These are phyloP conservation scores for Hermanozyma aechmeae DNA, from an alignment of 805 yeast genomes.

Conservation along the genomic window DNA sequence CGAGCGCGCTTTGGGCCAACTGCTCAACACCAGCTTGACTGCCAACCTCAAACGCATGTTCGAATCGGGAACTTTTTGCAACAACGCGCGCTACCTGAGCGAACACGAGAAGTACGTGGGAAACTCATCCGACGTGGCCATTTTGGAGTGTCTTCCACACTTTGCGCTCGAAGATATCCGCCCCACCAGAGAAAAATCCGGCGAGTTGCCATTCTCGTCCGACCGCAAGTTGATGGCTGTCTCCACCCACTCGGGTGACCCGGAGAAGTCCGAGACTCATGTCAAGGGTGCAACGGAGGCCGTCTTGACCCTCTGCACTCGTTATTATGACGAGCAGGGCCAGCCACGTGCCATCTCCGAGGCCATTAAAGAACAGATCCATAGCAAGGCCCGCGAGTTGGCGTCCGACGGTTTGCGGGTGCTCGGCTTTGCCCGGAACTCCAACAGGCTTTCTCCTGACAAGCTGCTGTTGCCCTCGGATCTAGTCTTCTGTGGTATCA, in stretches of 20 bases:
- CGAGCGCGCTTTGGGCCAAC: slow-evolving; percentile 36
- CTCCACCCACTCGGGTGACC: slow-evolving; percentile 49
- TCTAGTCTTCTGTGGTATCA: slow-evolving; percentile 71
- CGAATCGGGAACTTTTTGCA: slow-evolving; percentile 65
- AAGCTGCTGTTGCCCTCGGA: slow-evolving; percentile 37
- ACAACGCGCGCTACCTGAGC: slow-evolving; percentile 59
- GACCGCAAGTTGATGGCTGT: slow-evolving; percentile 88
- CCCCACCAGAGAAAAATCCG: slow-evolving; percentile 44
- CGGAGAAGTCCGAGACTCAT: slow-evolving; percentile 46
- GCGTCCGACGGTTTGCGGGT: slow-evolving; percentile 85
- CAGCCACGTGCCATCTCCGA: slow-evolving; percentile 49
- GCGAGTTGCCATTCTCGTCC: slow-evolving; percentile 82
- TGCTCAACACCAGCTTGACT: slow-evolving; percentile 37
- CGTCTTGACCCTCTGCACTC: slow-evolving; percentile 51
- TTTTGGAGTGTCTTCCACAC: slow-evolving; percentile 61
- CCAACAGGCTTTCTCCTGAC: slow-evolving; percentile 21
- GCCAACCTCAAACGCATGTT: slow-evolving; percentile 46
- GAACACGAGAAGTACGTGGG: slow-evolving; percentile 73
- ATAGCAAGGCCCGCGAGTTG: slow-evolving; percentile 48
- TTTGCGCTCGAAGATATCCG: slow-evolving; percentile 72
- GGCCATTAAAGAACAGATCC: slow-evolving; percentile 37
- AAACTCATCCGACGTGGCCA: slow-evolving; percentile 91
- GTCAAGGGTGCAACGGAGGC: slow-evolving; percentile 91
- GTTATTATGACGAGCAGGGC: slow-evolving; percentile 51
- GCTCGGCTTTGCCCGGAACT: slow-evolving; percentile 62